A percentile compares a stretch with the other conserved stretches of the same genome.
Conservation (phyloP, 148 eudicot species). For the Rhododendron ovatum region DNA sequence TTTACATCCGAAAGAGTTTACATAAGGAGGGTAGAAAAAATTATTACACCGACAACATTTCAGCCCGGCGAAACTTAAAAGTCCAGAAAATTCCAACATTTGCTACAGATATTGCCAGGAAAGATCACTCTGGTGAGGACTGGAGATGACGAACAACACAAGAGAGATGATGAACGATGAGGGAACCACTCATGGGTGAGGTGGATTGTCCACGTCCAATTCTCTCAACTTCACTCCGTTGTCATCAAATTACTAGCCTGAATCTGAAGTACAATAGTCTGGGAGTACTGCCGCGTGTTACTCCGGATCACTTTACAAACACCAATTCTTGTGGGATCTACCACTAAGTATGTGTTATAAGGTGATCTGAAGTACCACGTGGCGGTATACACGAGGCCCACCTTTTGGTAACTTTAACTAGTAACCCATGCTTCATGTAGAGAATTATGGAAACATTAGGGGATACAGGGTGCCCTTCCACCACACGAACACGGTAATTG, state of each 20-base stretch:
- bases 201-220: background rate
- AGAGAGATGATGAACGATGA: no score
- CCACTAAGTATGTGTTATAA: no score
- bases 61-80: background rate
- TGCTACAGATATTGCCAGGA: background rate
- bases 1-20: background rate
- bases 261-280: no score
- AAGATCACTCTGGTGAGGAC: background rate
- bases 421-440: slow-evolving; percentile 53
- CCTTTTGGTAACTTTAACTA: slow-evolving; percentile 42
- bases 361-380: no score
- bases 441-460: slow-evolving; percentile 57
- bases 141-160: background rate
- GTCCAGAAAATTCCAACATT: no score
- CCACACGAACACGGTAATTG: slow-evolving; percentile 35
- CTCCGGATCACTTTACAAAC: no score
- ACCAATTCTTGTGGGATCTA: no score
- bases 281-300: no score
- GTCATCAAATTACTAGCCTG: no score
- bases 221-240: no score
- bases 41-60: no score
- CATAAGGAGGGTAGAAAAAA: background rate
- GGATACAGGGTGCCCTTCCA: slow-evolving; percentile 20
- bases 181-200: background rate
- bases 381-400: slow-evolving; percentile 9